Conservation (phyloP, 2,329 filamentous ascomycete species). For the Cytospora paraplurivora region DNA sequence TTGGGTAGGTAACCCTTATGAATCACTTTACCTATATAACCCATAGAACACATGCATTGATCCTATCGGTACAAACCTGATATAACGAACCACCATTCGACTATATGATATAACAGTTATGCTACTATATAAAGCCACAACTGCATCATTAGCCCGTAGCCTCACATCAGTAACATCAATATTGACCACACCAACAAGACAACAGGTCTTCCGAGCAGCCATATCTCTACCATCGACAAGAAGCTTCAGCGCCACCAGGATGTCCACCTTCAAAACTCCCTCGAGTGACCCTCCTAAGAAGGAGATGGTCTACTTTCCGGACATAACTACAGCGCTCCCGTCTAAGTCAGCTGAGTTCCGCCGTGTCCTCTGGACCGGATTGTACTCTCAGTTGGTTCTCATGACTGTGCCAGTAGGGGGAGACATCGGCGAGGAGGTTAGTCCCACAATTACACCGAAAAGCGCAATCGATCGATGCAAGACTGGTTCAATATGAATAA, state of each 20-base stretch:
- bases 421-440: slow-evolving; percentile 67
- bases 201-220: background rate
- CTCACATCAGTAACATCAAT: background rate
- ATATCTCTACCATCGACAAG: background rate
- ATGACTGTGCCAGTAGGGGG: slow-evolving; percentile 66
- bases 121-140: background rate
- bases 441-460: too few species aligned
- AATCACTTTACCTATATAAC: too few species aligned
- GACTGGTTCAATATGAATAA: too few species aligned
- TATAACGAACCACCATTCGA: background rate
- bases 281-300: slow-evolving; percentile 46
- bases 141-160: background rate
- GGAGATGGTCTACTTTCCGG: slow-evolving; percentile 63
- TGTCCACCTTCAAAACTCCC: slow-evolving; percentile 37
- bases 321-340: slow-evolving; percentile 55
- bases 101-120: background rate
- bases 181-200: background rate
- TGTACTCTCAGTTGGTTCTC: slow-evolving; percentile 64
- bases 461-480: too few species aligned
- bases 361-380: slow-evolving; percentile 62
- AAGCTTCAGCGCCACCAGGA: slow-evolving; percentile 21
- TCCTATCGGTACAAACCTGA: background rate
- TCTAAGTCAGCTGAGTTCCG: slow-evolving; percentile 59
- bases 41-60: too few species aligned
- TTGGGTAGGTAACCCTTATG: too few species aligned